Evolutionary conservation across 2,329 filamentous ascomycete genomes (phyloP).

Genomic region (Thyridium curvatum): DNA sequence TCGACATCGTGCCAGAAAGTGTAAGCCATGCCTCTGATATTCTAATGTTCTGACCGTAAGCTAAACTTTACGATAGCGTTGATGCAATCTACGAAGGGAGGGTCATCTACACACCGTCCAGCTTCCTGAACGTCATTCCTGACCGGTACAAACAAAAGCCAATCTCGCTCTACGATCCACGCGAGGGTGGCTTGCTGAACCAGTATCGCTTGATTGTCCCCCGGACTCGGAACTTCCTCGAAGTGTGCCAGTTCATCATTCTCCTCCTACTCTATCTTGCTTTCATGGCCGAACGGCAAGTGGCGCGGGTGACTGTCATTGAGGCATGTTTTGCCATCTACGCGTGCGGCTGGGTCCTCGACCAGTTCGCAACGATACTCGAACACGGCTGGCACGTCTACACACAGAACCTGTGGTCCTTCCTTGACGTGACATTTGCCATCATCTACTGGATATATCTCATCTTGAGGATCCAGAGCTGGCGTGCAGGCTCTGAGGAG

Average conservation of each 20-base stretch:
- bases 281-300: conserved; percentile 55
- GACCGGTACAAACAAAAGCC: conserved; percentile 68
- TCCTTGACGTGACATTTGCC: conserved; percentile 76
- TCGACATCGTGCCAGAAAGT: conserved; percentile 63
- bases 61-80: conserved; percentile 27
- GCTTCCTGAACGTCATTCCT: conserved; percentile 66
- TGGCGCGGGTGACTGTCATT: conserved; percentile 34
- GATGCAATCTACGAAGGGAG: conserved; percentile 63
- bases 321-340: conserved; percentile 60
- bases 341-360: conserved; percentile 61
- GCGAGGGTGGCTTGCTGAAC: conserved; percentile 59
- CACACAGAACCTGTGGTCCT: conserved; percentile 84
- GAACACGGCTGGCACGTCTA: conserved; percentile 75
- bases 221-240: conserved; percentile 58
- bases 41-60: neutral
- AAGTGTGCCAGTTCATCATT: conserved; percentile 59
- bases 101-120: conserved; percentile 63
- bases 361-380: conserved; percentile 70
- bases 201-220: conserved; percentile 69
- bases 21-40: neutral
- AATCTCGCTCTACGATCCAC: conserved; percentile 63
- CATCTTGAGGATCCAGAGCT: conserved; percentile 59
- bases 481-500: conserved; percentile 38
- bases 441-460: conserved; percentile 65
- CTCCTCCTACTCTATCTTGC: conserved; percentile 56